A percentile compares a stretch with the other conserved stretches of the same genome.
These are phyloP conservation scores for Saturnispora zaruensis DNA, from an alignment of 805 yeast genomes.

Conservation along the genomic window DNA sequence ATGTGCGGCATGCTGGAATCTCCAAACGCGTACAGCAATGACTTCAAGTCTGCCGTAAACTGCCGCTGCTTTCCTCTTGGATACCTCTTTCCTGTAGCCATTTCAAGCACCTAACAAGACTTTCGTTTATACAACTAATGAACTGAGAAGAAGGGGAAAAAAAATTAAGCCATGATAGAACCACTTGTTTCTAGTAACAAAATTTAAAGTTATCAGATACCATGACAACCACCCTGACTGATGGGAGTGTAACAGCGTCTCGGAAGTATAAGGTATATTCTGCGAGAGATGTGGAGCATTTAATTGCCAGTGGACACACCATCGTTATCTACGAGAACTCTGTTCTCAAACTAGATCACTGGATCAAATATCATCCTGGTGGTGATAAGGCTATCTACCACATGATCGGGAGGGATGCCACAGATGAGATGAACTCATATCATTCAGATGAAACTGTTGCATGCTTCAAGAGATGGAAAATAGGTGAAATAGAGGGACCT, in stretches of 20 bases:
- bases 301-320: slow-evolving; percentile 59
- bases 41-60: slow-evolving; percentile 38
- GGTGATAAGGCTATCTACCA: slow-evolving; percentile 80
- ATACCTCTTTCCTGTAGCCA: slow-evolving; percentile 14
- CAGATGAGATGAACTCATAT: slow-evolving; percentile 84
- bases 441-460: slow-evolving; percentile 53
- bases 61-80: slow-evolving; percentile 21
- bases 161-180: neutral
- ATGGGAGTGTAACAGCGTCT: neutral
- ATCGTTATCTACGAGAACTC: slow-evolving; percentile 55
- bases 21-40: slow-evolving; percentile 63
- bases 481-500: slow-evolving; percentile 53
- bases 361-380: slow-evolving; percentile 79
- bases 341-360: slow-evolving; percentile 57
- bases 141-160: neutral
- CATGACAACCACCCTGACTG: neutral
- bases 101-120: neutral
- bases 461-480: slow-evolving; percentile 46
- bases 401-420: slow-evolving; percentile 82
- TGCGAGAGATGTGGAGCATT: slow-evolving; percentile 42
- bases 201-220: neutral
- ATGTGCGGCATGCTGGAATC: slow-evolving; percentile 60
- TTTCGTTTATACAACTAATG: neutral
- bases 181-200: neutral
- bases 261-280: slow-evolving; percentile 22